These are phyloP conservation scores for Ganoderma lucidum DNA, from an alignment of 1,284 basidiomycete species.

Conservation along the genomic window DNA sequence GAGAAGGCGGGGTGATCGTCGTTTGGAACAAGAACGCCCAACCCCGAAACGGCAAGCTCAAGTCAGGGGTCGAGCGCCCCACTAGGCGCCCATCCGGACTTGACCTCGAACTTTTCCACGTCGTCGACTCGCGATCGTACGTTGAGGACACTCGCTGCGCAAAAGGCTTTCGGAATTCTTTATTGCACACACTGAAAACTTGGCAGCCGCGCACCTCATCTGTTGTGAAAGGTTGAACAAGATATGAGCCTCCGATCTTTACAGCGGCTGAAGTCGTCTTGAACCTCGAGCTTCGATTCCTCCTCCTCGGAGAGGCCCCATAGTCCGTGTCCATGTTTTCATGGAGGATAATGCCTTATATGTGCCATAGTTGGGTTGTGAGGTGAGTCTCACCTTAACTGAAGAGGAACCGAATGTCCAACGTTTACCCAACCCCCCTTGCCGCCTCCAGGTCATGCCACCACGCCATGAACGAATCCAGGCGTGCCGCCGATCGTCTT, in stretches of 20 bases:
- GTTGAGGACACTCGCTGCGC: neutral
- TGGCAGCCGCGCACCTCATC: neutral
- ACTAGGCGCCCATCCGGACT: neutral
- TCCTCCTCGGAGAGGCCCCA: neutral
- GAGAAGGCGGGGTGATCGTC: constrained; percentile 13
- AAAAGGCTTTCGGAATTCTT: too few species aligned
- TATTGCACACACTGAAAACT: neutral
- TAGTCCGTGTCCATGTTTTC: neutral
- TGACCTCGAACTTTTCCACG: neutral
- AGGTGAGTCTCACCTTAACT: neutral
- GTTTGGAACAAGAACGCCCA: constrained; percentile 14
- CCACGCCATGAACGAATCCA: neutral
- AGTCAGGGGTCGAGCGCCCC: neutral
- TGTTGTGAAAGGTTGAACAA: neutral
- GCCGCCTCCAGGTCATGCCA: neutral
- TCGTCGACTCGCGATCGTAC: neutral
- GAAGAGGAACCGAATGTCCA: neutral
- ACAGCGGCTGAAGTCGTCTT: neutral
- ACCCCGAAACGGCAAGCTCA: constrained; percentile 13
- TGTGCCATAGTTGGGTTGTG: neutral
- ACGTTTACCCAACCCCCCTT: neutral
- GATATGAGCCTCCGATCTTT: neutral
- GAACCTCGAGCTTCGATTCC: neutral
- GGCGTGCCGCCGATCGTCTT: neutral
- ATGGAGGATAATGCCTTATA: neutral